Base-by-base conservation (phyloP, 257 asterid genomes). In the Gentiana dahurica region DNA sequence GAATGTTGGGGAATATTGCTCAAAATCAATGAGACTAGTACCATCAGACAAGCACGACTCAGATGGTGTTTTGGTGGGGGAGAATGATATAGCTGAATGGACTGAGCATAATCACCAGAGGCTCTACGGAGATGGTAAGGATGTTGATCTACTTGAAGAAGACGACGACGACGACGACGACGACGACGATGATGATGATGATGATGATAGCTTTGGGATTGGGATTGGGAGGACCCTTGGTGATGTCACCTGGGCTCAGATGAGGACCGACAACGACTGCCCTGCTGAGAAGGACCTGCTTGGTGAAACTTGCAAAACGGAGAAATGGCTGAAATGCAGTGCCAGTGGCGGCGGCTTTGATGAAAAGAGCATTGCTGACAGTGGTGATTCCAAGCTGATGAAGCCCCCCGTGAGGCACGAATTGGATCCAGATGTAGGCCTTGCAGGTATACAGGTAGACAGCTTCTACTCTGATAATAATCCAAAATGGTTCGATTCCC, bases 31-130 rank as follows among this genome's bases (percentile, higher is more conserved):
- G 60, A 83, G 80, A 49, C 60, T 80, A 70, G 67, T 82, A 57
- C 70, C 86, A 12, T 71, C 86, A 12, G 95, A 81, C 68, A 84
- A 87, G 85, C 90, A 76, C 55, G 86, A 83, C 56, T 62, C 87
- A 49, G 90, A 78, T 39, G 98, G 85, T 69, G 77, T 91, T 51
- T 71, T 91, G 84, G 95, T 91, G 62, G 97, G 82, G 64, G 95
- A 83, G 79, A 94, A 83, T 70, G 98, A 91, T 73, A 71, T 91
- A 76, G 94, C 94, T 6, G 98, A 83, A 67, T 91, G 98, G 98
- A 82, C 85, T 52, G 97, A 84, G 58, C 94, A 80, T 48, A 89
- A 84, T 62, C 95, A 91, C 65, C 62, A 53, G 6, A 67, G 71
- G 58, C 71, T 67, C 5, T 67, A 67, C 34, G 66, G 66, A 36